Conservation (phyloP, 805 yeast species). For the Sungouiella blattae region DNA sequence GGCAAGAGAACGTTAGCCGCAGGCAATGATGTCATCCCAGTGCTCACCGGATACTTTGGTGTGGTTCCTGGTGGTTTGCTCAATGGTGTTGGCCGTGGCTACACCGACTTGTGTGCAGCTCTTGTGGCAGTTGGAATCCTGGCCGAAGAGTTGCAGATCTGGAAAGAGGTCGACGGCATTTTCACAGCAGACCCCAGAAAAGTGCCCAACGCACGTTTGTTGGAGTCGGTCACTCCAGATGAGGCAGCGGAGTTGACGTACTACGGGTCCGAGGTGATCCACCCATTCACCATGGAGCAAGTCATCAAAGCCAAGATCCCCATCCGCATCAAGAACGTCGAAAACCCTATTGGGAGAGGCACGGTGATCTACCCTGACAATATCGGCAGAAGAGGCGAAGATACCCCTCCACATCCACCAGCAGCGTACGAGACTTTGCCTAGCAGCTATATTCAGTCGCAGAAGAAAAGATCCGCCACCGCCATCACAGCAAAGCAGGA, state of each 20-base stretch:
- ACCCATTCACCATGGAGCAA: slow-evolving; percentile 99
- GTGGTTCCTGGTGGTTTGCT: slow-evolving; percentile 92
- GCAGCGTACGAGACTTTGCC: slow-evolving; percentile 56
- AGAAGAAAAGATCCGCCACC: slow-evolving; percentile 70
- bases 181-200: slow-evolving; percentile 98
- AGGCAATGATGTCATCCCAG: slow-evolving; percentile 61
- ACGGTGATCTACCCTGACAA: slow-evolving; percentile 93
- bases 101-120: slow-evolving; percentile 97
- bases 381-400: slow-evolving; percentile 78
- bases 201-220: slow-evolving; percentile 81
- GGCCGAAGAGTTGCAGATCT: slow-evolving; percentile 93
- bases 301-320: slow-evolving; percentile 95
- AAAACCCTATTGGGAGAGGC: slow-evolving; percentile 88
- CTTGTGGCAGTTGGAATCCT: slow-evolving; percentile 86
- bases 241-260: slow-evolving; percentile 98
- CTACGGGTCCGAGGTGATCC: slow-evolving; percentile 97
- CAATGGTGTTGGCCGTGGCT: slow-evolving; percentile 94
- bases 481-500: slow-evolving; percentile 95
- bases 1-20: slow-evolving; percentile 46
- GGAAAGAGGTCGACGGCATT: slow-evolving; percentile 99
- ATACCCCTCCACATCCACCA: slow-evolving; percentile 95
- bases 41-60: slow-evolving; percentile 94
- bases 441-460: slow-evolving; percentile 32
- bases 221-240: slow-evolving; percentile 91
- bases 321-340: slow-evolving; percentile 93